These are phyloP conservation scores for Monosporascus sp. DNA, from an alignment of 2,329 filamentous ascomycete species.

Conservation along the genomic window DNA sequence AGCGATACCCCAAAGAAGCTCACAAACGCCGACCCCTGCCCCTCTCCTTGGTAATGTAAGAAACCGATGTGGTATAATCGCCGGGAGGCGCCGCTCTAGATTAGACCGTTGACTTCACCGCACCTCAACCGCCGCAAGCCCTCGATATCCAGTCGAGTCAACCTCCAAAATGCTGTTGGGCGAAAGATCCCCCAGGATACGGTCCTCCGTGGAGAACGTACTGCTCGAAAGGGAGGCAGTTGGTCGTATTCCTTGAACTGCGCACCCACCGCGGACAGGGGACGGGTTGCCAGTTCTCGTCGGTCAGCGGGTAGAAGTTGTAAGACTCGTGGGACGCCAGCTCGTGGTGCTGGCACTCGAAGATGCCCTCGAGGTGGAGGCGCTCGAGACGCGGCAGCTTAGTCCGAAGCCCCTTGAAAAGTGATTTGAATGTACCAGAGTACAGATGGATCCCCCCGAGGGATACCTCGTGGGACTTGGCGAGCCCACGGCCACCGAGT, in stretches of 20 bases:
- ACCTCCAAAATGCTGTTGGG: slow-evolving; percentile 16
- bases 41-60: neutral
- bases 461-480: slow-evolving; percentile 32
- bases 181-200: slow-evolving; percentile 25
- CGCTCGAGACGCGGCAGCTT: slow-evolving; percentile 34
- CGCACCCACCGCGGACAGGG: slow-evolving; percentile 24
- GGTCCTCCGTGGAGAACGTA: slow-evolving; percentile 34
- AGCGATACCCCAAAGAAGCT: neutral
- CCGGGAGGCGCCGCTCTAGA: neutral
- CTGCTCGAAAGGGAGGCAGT: slow-evolving; percentile 34
- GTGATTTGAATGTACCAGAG: slow-evolving; percentile 37
- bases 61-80: neutral
- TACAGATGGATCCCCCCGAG: slow-evolving; percentile 40
- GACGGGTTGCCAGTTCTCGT: slow-evolving; percentile 35
- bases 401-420: slow-evolving; percentile 36
- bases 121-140: neutral
- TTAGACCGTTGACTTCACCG: too few relatives aligned
- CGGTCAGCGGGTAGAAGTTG: slow-evolving; percentile 36
- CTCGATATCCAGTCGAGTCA: neutral
- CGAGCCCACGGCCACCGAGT: slow-evolving; percentile 39
- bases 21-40: neutral
- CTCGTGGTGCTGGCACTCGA: slow-evolving; percentile 35
- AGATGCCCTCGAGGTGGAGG: slow-evolving; percentile 41
- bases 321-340: slow-evolving; percentile 34
- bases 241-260: slow-evolving; percentile 27